Percentiles rank a stretch among this genome's conserved stretches.
Conservation (phyloP, 176 grass and related monocot genomes). For the Calamus simplicifolius region DNA sequence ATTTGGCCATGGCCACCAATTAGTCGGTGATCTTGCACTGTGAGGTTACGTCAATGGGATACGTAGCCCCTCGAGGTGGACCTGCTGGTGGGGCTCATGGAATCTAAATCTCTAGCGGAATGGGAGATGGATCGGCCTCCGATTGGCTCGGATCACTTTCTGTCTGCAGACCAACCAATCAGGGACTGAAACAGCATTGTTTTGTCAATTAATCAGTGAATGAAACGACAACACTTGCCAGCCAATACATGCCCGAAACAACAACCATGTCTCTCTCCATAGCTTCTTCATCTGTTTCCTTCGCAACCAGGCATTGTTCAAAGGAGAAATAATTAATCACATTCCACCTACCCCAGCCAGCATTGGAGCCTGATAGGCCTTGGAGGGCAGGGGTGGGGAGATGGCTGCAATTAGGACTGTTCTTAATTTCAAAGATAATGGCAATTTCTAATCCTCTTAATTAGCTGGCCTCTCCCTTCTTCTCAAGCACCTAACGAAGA, state of each 20-base stretch:
- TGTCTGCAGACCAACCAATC: conserved; percentile 46
- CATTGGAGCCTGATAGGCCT: conserved; percentile 7
- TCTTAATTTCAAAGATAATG: not conserved
- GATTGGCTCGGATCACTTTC: conserved; percentile 29
- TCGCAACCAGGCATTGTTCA: conserved; percentile 38
- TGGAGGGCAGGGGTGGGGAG: conserved; percentile 5
- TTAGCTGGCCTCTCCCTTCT: not conserved
- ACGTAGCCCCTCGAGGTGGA: conserved; percentile 10
- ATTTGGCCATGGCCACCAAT: conserved; percentile 43
- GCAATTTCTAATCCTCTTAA: not conserved
- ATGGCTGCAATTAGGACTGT: conserved; percentile 12
- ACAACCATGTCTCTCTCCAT: conserved; percentile 34
- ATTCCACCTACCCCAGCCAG: too few relatives aligned
- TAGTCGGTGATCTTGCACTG: conserved; percentile 18
- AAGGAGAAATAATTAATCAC: too few relatives aligned
- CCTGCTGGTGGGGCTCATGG: conserved; percentile 28
- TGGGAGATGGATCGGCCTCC: conserved; percentile 21
- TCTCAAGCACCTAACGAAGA: too few relatives aligned
- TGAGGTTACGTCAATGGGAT: conserved; percentile 31
- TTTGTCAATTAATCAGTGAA: conserved; percentile 5
- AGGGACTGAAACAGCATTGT: conserved; percentile 35
- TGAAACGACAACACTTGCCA: conserved; percentile 9
- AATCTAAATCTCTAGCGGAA: conserved; percentile 23
- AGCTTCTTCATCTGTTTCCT: conserved; percentile 24
- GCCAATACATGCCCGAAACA: conserved; percentile 44